Evolutionary conservation across 2,329 filamentous ascomycete genomes (phyloP).

Genomic region (Grosmannia penicillata): DNA sequence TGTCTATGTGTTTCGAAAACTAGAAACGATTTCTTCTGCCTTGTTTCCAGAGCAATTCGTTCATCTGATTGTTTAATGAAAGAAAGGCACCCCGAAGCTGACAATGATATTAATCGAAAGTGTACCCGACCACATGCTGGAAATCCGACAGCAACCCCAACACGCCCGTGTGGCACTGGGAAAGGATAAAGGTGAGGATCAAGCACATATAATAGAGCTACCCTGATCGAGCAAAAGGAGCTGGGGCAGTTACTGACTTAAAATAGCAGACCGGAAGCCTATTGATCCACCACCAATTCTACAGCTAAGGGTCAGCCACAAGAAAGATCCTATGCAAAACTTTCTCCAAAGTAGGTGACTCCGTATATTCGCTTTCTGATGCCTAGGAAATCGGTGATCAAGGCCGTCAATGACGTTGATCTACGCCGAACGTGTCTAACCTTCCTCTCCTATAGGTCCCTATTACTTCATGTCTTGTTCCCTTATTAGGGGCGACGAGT

Average conservation of each 20-base stretch:
- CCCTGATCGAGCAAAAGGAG: not conserved
- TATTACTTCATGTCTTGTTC: conserved; percentile 33
- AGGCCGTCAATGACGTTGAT: too few relatives aligned
- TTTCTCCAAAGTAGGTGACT: conserved; percentile 45
- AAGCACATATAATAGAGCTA: too few relatives aligned
- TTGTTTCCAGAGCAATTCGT: not conserved
- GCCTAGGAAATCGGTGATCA: too few relatives aligned
- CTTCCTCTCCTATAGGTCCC: conserved; percentile 19
- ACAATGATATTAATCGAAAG: conserved; percentile 5
- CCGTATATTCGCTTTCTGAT: too few relatives aligned
- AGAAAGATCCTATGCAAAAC: conserved; percentile 29
- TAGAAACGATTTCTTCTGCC: too few relatives aligned
- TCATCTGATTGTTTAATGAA: not conserved
- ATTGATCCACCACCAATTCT: conserved; percentile 80
- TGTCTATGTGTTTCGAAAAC: too few relatives aligned
- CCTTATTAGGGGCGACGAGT: conserved; percentile 25
- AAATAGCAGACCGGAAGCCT: conserved; percentile 56
- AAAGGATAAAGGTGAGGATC: conserved; percentile 65
- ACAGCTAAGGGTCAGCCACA: conserved; percentile 42
- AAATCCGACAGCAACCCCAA: conserved; percentile 50
- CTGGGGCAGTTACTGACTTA: not conserved
- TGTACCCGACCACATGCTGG: conserved; percentile 16
- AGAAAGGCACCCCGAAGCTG: not conserved
- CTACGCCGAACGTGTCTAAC: too few relatives aligned
- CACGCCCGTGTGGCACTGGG: conserved; percentile 53